Evolutionary conservation across 176 grass and related monocot species (phyloP), one percentile per base, ranked within the genome.

Genomic region (Otatea glauca): DNA sequence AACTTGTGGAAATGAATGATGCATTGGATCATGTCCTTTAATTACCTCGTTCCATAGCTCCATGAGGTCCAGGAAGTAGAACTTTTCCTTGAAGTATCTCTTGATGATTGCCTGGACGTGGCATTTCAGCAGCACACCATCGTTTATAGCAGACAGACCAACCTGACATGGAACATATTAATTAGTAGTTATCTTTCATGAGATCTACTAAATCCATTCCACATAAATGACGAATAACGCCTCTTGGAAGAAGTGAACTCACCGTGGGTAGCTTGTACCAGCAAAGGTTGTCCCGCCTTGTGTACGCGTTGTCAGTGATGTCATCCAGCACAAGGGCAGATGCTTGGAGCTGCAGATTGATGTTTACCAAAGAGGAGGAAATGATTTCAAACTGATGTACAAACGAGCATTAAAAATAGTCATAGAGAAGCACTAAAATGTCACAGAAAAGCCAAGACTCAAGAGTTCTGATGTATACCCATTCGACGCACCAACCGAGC

Each of bases 261-360:
- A 89, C 92, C 38, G 77, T 68, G 9, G 88, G 86, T 61, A 74
- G 79, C 69, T 65, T 89, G 86, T 91, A 91, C 92, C 92, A 94
- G 79, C 92, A 94, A 58, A 88, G 74, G 42, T 88, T 72, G 8
- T 88, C 92, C 17, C 92, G 78, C 80, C 92, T 89, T 3, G 92
- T 94, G 86, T 89, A 82, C 0, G 92, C 81, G 44, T 94, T 94
- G 86, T 94, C 92, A 65, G 87, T 89, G 68, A 94, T 94, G 53
- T 94, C 92, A 74, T 94, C 92, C 20, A 94, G 70, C 72, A 94
- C 79, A 16, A 94, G 86, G 16, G 89, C 87, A 17, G 83, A 94
- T 21, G 92, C 92, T 79, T 94, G 92, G 42, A 94, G 80, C 92
- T 93, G 85, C 61, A 90, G 16, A 71, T 50, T 37, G 66, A 41